Evolutionary conservation across 2,329 filamentous ascomycete genomes (phyloP), one percentile per base, ranked within the genome.

Genomic region (Talaromyces atroroseus): DNA sequence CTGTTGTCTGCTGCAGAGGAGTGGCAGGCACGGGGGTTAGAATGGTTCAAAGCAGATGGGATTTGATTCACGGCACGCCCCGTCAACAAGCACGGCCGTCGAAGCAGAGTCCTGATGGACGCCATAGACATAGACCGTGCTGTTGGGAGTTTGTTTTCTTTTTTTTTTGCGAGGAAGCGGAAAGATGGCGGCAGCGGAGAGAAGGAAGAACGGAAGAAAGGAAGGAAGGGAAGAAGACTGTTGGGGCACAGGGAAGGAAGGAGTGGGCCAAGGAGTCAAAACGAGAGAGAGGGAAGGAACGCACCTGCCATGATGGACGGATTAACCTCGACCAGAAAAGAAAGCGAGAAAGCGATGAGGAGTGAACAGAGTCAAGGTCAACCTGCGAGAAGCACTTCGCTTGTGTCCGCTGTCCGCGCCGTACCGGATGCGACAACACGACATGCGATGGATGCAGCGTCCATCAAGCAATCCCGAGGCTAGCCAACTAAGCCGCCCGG

Each of bases 1-100:
- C 78, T 57, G 42, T 46, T 57, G 21, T 18, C 6, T n/a, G 20
- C 6, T 40, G 40, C n/a, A 5, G 38, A 20, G 21, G 40, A 29
- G 7, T 10, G 12, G 16, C 20, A 18, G 20, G 49, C 20, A 20
- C 20, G 26, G 26, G 29, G n/a, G 34, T 40, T 40, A 40, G 36
- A 40, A 40, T 18, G 36, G 7, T 40, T 21, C 6, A 14, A 2
- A 14, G 52, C 23, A 23, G 52, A 38, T 2, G 52, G 38, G 21
- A n/a, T n/a, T n/a, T n/a, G n/a, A n/a, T n/a, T 10, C 5, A 26
- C 45, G 49, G 29, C 21, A 20, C n/a, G 2, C 1, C 38, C 2
- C 1, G 38, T 11, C 38, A 18, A 20, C 38, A 18, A 3, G 38
- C 38, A 20, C 38, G 38, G 38, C 38, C 38, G 38, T 20, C 32